Evolutionary conservation across 108 stramenopile species (phyloP).

Genomic region (Skeletonema grethae): DNA sequence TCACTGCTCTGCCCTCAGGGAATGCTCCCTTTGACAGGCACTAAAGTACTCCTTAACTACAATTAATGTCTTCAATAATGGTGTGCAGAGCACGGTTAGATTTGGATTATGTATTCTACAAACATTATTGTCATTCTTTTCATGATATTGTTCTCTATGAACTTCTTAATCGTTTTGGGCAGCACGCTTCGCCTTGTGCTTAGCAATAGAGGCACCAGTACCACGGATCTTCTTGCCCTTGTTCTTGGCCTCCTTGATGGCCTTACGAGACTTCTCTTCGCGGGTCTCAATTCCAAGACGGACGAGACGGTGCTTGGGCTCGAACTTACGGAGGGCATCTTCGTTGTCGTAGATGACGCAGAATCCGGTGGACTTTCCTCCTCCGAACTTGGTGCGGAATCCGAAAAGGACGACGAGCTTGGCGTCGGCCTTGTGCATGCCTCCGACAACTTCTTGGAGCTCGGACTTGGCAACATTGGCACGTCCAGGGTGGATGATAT

Average conservation of each 20-base stretch:
- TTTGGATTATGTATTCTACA: constrained; percentile 4
- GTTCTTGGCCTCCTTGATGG: constrained; percentile 99
- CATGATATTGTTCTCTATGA: constrained; percentile 16
- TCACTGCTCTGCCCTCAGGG: too few relatives aligned
- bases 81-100: constrained; percentile 14
- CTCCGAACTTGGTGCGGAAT: constrained; percentile 97
- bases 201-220: constrained; percentile 96
- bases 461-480: constrained; percentile 94
- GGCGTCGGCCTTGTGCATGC: constrained; percentile 95
- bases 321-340: constrained; percentile 94
- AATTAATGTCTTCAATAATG: constrained; percentile 50
- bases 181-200: constrained; percentile 99
- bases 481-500: constrained; percentile 96
- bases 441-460: constrained; percentile 90
- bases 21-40: background rate
- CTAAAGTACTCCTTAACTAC: constrained; percentile 8
- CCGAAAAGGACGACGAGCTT: constrained; percentile 90
- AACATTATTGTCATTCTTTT: constrained; percentile 11
- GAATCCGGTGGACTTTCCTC: constrained; percentile 97
- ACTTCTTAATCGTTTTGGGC: constrained; percentile 73
- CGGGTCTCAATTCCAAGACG: constrained; percentile 85
- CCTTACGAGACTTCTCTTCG: constrained; percentile 95
- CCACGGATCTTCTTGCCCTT: constrained; percentile 97
- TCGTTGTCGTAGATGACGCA: constrained; percentile 97
- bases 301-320: constrained; percentile 95